Evolutionary conservation across 1,139 yeast genomes (phyloP).

Genomic region (Yamadazyma triangularis): DNA sequence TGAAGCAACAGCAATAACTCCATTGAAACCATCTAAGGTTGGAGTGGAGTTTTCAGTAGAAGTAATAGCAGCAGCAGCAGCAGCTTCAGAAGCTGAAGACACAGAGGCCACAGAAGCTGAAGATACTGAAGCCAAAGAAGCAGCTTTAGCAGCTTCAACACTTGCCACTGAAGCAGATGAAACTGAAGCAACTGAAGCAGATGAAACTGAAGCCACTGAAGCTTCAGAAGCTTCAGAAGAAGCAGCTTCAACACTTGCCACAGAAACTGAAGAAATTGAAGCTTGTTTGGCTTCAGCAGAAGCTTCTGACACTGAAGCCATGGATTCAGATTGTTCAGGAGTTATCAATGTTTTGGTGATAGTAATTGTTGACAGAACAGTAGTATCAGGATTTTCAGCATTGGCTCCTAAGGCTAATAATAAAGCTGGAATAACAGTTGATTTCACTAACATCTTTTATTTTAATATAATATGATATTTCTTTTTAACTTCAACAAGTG

Average conservation of each 20-base stretch:
- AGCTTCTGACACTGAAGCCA: slow-evolving; percentile 17
- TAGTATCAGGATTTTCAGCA: slow-evolving; percentile 36
- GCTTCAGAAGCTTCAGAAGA: slow-evolving; percentile 11
- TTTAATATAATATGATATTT: no score
- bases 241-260: slow-evolving; percentile 13
- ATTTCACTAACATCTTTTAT: slow-evolving; percentile 25
- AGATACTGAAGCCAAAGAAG: slow-evolving; percentile 13
- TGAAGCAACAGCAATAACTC: slow-evolving; percentile 46
- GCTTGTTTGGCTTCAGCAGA: slow-evolving; percentile 15
- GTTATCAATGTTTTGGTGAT: slow-evolving; percentile 40
- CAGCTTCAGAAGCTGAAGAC: slow-evolving; percentile 12
- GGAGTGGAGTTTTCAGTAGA: slow-evolving; percentile 13
- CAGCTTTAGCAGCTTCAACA: slow-evolving; percentile 9
- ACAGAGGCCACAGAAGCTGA: slow-evolving; percentile 9
- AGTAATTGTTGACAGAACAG: slow-evolving; percentile 37
- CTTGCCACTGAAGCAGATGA: slow-evolving; percentile 13
- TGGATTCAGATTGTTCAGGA: slow-evolving; percentile 34
- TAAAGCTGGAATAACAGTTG: slow-evolving; percentile 16
- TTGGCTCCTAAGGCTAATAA: slow-evolving; percentile 21
- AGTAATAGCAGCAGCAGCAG: slow-evolving; percentile 11
- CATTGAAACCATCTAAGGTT: slow-evolving; percentile 34
- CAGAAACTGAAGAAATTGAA: slow-evolving; percentile 14
- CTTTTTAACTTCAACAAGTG: no score
- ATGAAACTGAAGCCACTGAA: slow-evolving; percentile 11
- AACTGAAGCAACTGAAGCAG: slow-evolving; percentile 12